These are phyloP conservation scores for Silene conica DNA, from an alignment of 148 eudicot species.

Conservation along the genomic window DNA sequence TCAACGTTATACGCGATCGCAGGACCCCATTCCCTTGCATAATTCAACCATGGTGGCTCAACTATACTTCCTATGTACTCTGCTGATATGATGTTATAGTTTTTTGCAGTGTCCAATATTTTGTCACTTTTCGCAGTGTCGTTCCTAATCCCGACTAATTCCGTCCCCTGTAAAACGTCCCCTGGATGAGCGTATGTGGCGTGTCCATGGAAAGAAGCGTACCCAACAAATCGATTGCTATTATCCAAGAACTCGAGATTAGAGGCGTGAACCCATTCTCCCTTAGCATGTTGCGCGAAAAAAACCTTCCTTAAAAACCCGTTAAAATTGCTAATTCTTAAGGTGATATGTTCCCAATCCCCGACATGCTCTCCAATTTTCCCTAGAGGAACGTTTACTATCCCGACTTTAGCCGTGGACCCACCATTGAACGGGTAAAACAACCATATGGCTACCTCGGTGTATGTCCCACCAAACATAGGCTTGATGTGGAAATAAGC, in stretches of 20 bases:
- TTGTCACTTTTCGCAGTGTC: conserved; percentile 26
- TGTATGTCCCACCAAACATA: conserved; percentile 38
- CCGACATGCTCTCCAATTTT: conserved; percentile 40
- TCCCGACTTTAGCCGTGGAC: conserved; percentile 29
- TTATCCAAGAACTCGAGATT: conserved; percentile 27
- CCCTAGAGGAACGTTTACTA: conserved; percentile 27
- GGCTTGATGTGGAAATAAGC: conserved; percentile 35
- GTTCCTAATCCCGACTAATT: conserved; percentile 26
- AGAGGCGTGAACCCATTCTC: conserved; percentile 32
- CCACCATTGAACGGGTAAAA: conserved; percentile 42
- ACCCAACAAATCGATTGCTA: conserved; percentile 23
- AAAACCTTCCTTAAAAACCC: conserved; percentile 28
- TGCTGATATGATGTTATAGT: conserved; percentile 27
- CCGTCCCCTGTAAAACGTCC: conserved; percentile 23
- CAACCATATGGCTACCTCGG: conserved; percentile 37
- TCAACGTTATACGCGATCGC: conserved; percentile 28
- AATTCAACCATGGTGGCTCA: conserved; percentile 38
- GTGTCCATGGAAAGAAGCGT: conserved; percentile 40
- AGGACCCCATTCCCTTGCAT: conserved; percentile 40
- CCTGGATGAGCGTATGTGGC: conserved; percentile 33
- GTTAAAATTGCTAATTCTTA: conserved; percentile 40
- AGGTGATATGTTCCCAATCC: conserved; percentile 44
- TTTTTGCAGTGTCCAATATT: conserved; percentile 21
- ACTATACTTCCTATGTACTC: conserved; percentile 26
- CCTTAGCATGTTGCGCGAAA: conserved; percentile 37